Base-by-base conservation (phyloP, 1,139 yeast genomes). In the Blastobotrys persicus region DNA sequence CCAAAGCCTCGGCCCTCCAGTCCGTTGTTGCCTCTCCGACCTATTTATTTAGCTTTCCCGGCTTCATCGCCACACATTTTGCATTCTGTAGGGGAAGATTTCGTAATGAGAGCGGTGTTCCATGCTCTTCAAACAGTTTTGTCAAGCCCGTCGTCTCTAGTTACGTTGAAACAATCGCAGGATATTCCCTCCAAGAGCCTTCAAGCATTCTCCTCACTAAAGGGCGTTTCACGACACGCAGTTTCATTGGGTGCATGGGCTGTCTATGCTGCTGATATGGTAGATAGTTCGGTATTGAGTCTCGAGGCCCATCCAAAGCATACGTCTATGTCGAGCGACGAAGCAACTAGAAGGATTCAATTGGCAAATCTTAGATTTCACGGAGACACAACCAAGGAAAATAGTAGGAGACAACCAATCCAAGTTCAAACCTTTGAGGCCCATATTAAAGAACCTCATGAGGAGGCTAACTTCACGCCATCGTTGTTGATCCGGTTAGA, bases 11-110 rank as follows among this genome's bases (percentile, higher is more conserved):
- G 44, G 31, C 43, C 45, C 11, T 48, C 49, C 23, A 45, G 52
- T 6, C 75, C 79, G 2, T 70, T 80, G 7, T 57, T 76, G 0
- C 77, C 87, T 0, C 71, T 82, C 55, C 77, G 71, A 53, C 85
- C 92, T 0, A 78, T 75, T 54, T 85, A 82, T 58, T 61, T 86
- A 23, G 88, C 85, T 0, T 67, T 87, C 7, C 89, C 94, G 0
- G 57, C 75, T 51, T 81, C 83, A 44, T 81, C 92, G 1, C 85
- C 89, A 1, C 77, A 79, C 57, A 63, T 86, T 4, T 77, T 85
- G 13, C 91, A 85, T 63, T 70, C 85, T 70, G 48, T 50, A 39
- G 67, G 67, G 34, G 76, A 73, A 51, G 69, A 76, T 42, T 77
- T 76, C 52, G 61, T 78, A 2, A 67, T 82, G 1, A 73, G 75